Evolutionary conservation across 106 monocot species (phyloP), one percentile per base, ranked within the genome.

Genomic region (Dendrobium officinale): DNA sequence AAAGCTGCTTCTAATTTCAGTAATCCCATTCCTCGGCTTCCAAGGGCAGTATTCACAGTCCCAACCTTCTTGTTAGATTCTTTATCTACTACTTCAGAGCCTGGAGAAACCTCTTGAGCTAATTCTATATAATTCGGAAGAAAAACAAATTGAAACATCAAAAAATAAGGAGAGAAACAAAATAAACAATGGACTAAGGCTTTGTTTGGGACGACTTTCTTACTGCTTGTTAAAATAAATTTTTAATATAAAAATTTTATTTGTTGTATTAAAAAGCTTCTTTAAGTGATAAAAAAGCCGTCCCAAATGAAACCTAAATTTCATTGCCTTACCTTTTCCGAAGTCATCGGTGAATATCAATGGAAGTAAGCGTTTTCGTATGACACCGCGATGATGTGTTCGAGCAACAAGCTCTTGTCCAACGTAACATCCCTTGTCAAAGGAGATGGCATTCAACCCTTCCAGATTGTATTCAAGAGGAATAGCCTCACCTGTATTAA

Each of bases 391-490:
- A 81, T 95, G 95, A 79, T 99, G 95, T 24, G 95, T 99, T 37
- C 95, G 88, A 80, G 99, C 93, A 58, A 99, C 80, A 48, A 93
- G 91, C 80, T 99, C 99, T 83, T 99, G 99, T 42, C 99, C 95
- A 2, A 95, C 90, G 47, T 99, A 99, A 86, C 99, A 99, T 9
- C 99, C 99, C 78, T 99, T 99, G 79, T 91, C 87, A 51, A 99
- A 99, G 64, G 91, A 93, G 81, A 99, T 95, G 7, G 95, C 95
- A 82, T 99, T 99, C 75, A 99, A 81, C 27, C 85, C 95, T 6
- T 81, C 88, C 77, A 99, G 85, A 82, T 99, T 99, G 83, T 95
- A 95, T 70, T 99, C 99, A 41, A 95, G 85, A 26, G 99, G 99
- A 79, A 95, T 95, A n/a, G 93, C 99, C 64, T 93, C 91, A 75